phyloP scores from a whole-genome alignment of 2,329 filamentous ascomycete genomes.

The Akanthomyces dipterigenus region DNA sequence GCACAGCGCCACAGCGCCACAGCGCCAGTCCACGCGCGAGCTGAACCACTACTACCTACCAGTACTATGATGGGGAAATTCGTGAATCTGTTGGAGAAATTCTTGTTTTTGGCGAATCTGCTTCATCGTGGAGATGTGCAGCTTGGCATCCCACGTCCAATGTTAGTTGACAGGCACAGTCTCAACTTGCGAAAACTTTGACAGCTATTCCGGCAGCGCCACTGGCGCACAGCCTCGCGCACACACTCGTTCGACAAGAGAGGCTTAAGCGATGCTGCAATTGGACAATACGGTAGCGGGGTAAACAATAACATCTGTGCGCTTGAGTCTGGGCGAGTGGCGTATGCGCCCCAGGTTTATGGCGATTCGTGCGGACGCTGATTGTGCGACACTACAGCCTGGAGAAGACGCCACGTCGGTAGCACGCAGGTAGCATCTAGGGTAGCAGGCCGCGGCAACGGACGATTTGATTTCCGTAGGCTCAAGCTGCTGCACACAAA shows the following conservation, averaged over 20 bases:
- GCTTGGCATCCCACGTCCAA: too few species aligned
- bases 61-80: not conserved
- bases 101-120: not conserved
- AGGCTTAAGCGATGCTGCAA: not conserved
- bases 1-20: not conserved
- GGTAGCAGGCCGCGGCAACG: not conserved
- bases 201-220: not conserved
- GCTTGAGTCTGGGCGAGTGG: not conserved
- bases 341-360: too few species aligned
- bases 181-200: not conserved
- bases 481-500: not conserved
- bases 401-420: too few species aligned
- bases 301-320: not conserved
- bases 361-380: too few species aligned
- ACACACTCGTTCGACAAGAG: not conserved
- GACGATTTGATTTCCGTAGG: not conserved
- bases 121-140: not conserved
- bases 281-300: not conserved
- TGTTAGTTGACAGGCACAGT: not conserved
- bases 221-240: not conserved
- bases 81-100: not conserved
- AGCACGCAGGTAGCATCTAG: not conserved
- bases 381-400: too few species aligned
- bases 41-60: not conserved
- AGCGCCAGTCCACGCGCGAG: not conserved